Evolutionary conservation across 192 early-diverging fungal genomes (phyloP).

Genomic region (Chytriomyces sp.): DNA sequence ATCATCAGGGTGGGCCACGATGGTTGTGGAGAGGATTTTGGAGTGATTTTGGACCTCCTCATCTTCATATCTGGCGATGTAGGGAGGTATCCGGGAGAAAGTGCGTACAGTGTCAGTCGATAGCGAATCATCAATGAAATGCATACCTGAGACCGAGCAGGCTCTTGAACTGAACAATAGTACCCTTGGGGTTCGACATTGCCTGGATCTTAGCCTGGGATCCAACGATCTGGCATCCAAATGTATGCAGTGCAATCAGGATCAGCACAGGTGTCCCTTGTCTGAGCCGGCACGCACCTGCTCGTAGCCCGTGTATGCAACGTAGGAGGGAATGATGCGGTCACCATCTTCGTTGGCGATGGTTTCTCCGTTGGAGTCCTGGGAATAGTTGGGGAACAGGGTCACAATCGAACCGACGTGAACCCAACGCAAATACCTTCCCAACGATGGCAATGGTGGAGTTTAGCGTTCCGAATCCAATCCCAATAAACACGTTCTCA

Average conservation of each 20-base stretch:
- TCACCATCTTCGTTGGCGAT: slow-evolving; percentile 99
- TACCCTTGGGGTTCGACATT: slow-evolving; percentile 86
- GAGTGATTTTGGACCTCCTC: slow-evolving; percentile 44
- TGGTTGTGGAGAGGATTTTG: slow-evolving; percentile 31
- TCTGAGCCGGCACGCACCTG: slow-evolving; percentile 60
- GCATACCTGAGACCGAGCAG: slow-evolving; percentile 81
- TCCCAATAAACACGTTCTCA: slow-evolving; percentile 54
- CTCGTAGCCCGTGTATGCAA: slow-evolving; percentile 90
- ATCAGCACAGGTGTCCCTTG: background rate
- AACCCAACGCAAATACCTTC: slow-evolving; percentile 54
- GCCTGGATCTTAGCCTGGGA: slow-evolving; percentile 84
- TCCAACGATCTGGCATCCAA: slow-evolving; percentile 44
- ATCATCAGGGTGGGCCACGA: slow-evolving; percentile 41
- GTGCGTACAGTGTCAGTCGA: too few species aligned
- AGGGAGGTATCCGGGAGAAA: background rate
- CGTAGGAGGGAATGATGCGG: slow-evolving; percentile 89
- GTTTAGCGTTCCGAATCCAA: slow-evolving; percentile 84
- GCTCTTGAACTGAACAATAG: slow-evolving; percentile 85
- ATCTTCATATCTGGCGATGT: slow-evolving; percentile 40
- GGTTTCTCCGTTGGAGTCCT: slow-evolving; percentile 76
- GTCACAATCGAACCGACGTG: background rate
- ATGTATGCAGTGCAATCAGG: background rate
- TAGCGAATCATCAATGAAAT: background rate
- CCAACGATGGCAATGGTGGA: slow-evolving; percentile 82
- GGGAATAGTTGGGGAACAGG: background rate